Conservation (phyloP, 2,329 filamentous ascomycete species). For the Aspergillus novofumigatus region DNA sequence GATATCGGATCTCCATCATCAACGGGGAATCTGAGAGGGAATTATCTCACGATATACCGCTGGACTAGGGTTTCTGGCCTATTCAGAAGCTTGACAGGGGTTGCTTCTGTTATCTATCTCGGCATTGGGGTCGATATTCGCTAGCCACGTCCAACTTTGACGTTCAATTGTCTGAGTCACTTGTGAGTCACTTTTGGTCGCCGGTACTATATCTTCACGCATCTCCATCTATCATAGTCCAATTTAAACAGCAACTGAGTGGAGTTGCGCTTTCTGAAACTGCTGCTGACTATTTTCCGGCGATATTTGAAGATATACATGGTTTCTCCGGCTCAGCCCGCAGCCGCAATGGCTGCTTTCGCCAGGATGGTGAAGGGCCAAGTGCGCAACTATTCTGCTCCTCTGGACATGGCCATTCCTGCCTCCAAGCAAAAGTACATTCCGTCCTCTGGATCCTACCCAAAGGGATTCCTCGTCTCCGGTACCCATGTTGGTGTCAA, state of each 20-base stretch:
- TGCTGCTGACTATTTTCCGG: background rate
- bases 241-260: background rate
- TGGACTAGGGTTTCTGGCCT: background rate
- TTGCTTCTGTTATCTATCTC: background rate
- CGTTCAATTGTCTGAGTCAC: background rate
- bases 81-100: background rate
- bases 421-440: slow-evolving; percentile 86
- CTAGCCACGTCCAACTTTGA: background rate
- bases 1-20: slow-evolving; percentile 19
- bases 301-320: slow-evolving; percentile 10
- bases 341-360: slow-evolving; percentile 31
- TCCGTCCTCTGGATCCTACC: slow-evolving; percentile 78
- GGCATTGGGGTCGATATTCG: background rate
- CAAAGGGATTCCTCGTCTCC: slow-evolving; percentile 81
- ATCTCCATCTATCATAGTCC: background rate
- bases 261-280: background rate
- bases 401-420: slow-evolving; percentile 56
- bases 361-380: slow-evolving; percentile 36
- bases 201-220: background rate
- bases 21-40: background rate
- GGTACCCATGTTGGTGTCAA: slow-evolving; percentile 93
- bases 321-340: slow-evolving; percentile 24
- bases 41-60: background rate
- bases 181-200: slow-evolving; percentile 5
- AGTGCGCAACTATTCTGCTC: slow-evolving; percentile 43